Evolutionary conservation across 805 yeast species (phyloP).

Genomic region (Barnettozyma sp.): DNA sequence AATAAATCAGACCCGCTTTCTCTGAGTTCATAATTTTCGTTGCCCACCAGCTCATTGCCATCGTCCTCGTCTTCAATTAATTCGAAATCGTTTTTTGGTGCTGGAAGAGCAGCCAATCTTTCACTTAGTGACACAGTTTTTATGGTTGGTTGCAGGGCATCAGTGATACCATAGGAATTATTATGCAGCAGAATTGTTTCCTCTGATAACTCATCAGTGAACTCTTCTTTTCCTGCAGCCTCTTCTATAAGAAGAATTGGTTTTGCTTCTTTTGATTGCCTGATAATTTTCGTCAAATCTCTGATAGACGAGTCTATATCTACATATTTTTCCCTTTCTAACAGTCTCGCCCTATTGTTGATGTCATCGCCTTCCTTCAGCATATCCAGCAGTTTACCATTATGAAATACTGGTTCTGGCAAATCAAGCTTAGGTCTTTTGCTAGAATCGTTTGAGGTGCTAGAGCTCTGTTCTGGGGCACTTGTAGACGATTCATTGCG

Average conservation of each 20-base stretch:
- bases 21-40: too few relatives aligned
- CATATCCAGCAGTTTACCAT: conserved; percentile 12
- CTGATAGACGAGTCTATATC: conserved; percentile 14
- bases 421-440: conserved; percentile 23
- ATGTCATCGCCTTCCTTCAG: conserved; percentile 13
- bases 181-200: too few relatives aligned
- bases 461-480: too few relatives aligned
- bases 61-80: conserved; percentile 30
- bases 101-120: conserved; percentile 30
- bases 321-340: conserved; percentile 3
- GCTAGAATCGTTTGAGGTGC: conserved; percentile 10
- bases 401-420: conserved; percentile 30
- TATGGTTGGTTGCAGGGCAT: background rate
- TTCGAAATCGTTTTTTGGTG: conserved; percentile 43
- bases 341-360: conserved; percentile 8
- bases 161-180: too few relatives aligned
- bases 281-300: conserved; percentile 34
- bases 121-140: conserved; percentile 6
- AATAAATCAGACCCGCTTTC: background rate
- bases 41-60: too few relatives aligned
- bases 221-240: conserved; percentile 3
- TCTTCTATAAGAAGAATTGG: conserved; percentile 28
- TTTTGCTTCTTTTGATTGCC: conserved; percentile 29
- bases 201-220: background rate
- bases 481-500: too few relatives aligned